phyloP scores from a whole-genome alignment of 495 filamentous ascomycete genomes.

The Chaetomidium leptoderma region DNA sequence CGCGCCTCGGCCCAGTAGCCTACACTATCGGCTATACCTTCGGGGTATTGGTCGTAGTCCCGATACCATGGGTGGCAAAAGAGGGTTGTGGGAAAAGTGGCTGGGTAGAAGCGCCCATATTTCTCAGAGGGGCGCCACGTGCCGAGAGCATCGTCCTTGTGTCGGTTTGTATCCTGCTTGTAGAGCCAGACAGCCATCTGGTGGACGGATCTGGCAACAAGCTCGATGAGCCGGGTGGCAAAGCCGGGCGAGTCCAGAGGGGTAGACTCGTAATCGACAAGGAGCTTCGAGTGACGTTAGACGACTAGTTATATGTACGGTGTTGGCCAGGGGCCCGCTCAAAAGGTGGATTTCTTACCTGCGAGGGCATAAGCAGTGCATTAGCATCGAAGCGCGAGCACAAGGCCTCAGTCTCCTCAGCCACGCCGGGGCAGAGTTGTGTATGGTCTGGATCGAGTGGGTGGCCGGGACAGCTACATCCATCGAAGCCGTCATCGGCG shows the following conservation, averaged over 20 bases:
- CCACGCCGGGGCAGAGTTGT: no score
- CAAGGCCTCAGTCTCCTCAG: no score
- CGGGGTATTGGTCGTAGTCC: slow-evolving; percentile 1
- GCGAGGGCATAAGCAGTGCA: no score
- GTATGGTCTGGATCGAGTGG: no score
- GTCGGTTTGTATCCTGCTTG: neutral
- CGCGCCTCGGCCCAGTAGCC: slow-evolving; percentile 2
- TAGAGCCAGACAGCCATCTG: neutral
- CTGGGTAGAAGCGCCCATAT: neutral
- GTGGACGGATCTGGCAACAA: slow-evolving; percentile 6
- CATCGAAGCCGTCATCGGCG: no score
- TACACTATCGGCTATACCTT: neutral
- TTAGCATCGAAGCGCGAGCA: no score
- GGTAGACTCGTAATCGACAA: neutral
- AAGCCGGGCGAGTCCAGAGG: neutral
- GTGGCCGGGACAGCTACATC: no score
- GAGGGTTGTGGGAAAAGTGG: neutral
- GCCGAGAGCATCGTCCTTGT: neutral
- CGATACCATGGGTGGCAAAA: slow-evolving; percentile 6
- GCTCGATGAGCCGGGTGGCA: neutral
- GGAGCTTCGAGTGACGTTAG: neutral
- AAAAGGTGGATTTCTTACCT: no score
- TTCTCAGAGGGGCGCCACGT: neutral
- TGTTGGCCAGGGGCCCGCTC: no score
- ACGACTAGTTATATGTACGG: no score